Percentiles rank a stretch among this genome's conserved stretches.
Conservation (phyloP, 2,329 filamentous ascomycete species). For the Alternaria conjuncta region DNA sequence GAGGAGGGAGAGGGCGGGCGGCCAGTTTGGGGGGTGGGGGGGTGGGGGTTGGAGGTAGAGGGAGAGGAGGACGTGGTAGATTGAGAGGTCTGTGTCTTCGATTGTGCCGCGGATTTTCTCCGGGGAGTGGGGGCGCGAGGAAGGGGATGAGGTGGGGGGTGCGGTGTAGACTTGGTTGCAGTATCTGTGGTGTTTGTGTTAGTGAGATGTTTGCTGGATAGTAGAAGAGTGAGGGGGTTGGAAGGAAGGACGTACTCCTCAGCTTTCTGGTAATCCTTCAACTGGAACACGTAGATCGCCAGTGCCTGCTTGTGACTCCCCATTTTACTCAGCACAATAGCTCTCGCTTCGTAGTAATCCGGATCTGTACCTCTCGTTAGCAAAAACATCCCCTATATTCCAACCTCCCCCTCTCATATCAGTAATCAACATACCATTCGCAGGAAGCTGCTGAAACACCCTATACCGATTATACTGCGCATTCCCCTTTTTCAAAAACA, state of each 20-base stretch:
- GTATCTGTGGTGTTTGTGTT: conserved; percentile 52
- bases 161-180: conserved; percentile 83
- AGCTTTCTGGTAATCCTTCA: conserved; percentile 84
- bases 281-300: conserved; percentile 97
- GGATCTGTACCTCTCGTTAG: conserved; percentile 63
- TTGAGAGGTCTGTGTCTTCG: conserved; percentile 70
- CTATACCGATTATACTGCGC: conserved; percentile 79
- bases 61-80: conserved; percentile 89
- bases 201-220: background rate
- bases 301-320: conserved; percentile 92
- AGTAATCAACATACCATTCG: conserved; percentile 74
- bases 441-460: conserved; percentile 78
- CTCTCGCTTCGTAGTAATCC: conserved; percentile 85
- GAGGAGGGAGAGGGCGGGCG: too few species aligned
- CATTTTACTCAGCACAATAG: conserved; percentile 93
- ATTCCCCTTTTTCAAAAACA: conserved; percentile 73
- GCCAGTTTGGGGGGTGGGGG: conserved; percentile 73
- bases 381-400: background rate
- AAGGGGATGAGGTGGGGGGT: conserved; percentile 15
- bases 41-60: conserved; percentile 85
- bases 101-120: conserved; percentile 42
- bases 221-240: background rate
- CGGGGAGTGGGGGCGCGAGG: conserved; percentile 38
- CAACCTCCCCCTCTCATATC: background rate
- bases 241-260: conserved; percentile 71